Evolutionary conservation across 2,329 filamentous ascomycete species (phyloP).

Genomic region (Clonostachys chloroleuca): DNA sequence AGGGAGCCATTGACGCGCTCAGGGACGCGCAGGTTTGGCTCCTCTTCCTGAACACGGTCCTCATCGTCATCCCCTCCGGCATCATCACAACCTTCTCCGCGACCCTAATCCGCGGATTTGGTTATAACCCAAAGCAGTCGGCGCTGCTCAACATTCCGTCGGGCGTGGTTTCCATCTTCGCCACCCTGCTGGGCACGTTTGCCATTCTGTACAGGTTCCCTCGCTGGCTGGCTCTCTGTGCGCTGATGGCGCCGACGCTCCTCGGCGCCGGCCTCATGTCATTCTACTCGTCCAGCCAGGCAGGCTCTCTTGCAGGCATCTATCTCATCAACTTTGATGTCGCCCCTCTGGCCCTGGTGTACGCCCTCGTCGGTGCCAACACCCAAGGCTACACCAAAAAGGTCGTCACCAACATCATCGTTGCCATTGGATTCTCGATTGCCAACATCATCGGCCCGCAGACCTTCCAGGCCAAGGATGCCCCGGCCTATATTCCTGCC

Average conservation of each 20-base stretch:
- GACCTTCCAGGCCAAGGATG: constrained; percentile 34
- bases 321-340: constrained; percentile 37
- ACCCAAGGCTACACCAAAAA: constrained; percentile 41
- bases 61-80: constrained; percentile 17
- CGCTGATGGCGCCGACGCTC: constrained; percentile 13
- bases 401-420: constrained; percentile 33
- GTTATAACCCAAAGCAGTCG: constrained; percentile 23
- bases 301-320: constrained; percentile 22
- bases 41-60: constrained; percentile 16
- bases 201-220: constrained; percentile 18
- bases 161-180: constrained; percentile 8
- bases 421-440: constrained; percentile 35
- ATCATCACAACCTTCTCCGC: constrained; percentile 23
- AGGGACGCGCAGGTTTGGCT: constrained; percentile 35
- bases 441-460: constrained; percentile 43
- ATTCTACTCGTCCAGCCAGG: constrained; percentile 11
- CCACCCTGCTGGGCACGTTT: constrained; percentile 12
- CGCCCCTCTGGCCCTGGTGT: constrained; percentile 44
- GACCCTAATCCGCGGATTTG: constrained; percentile 28
- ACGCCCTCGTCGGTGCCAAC: constrained; percentile 44
- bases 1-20: constrained; percentile 33
- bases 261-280: constrained; percentile 17
- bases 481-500: constrained; percentile 43
- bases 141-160: constrained; percentile 38
- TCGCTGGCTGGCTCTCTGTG: constrained; percentile 15